Conservation (phyloP, 2,329 filamentous ascomycete genomes). For the Niveomyces coronatus region DNA sequence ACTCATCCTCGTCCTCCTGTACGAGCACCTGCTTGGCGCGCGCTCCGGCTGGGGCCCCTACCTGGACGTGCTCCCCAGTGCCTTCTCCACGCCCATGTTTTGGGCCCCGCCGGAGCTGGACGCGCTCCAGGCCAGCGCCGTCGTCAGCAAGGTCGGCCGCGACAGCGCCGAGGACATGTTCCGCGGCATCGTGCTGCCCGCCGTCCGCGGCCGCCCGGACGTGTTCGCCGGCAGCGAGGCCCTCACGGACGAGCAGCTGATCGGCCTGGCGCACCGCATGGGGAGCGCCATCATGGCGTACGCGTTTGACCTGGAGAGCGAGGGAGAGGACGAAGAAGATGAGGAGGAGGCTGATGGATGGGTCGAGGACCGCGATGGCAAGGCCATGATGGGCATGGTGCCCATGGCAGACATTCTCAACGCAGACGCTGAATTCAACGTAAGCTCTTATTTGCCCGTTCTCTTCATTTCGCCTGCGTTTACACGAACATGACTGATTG, state of each 20-base stretch:
- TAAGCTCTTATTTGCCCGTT: too few relatives aligned
- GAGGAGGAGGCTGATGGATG: constrained; percentile 51
- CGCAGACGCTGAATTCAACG: constrained; percentile 80
- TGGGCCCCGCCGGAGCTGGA: constrained; percentile 63
- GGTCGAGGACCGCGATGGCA: constrained; percentile 51
- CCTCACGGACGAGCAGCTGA: constrained; percentile 33
- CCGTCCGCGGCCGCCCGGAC: constrained; percentile 33
- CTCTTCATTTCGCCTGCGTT: constrained; percentile 8
- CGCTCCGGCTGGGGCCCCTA: constrained; percentile 68
- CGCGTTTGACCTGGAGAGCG: constrained; percentile 67
- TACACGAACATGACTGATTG: neutral
- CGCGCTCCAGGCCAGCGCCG: constrained; percentile 65
- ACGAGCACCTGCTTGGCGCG: constrained; percentile 53
- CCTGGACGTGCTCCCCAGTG: constrained; percentile 58
- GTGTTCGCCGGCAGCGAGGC: constrained; percentile 30
- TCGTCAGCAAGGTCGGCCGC: constrained; percentile 68
- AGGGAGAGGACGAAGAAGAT: constrained; percentile 46
- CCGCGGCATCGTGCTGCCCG: constrained; percentile 39
- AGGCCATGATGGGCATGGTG: constrained; percentile 69
- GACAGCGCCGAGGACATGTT: constrained; percentile 62
- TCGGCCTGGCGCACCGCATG: constrained; percentile 61
- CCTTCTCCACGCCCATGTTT: constrained; percentile 84
- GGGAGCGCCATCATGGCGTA: constrained; percentile 88
- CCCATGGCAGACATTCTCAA: constrained; percentile 86
- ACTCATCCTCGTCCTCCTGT: constrained; percentile 69